Evolutionary conservation across 805 yeast genomes (phyloP).

Genomic region (Wickerhamomyces hampshirensis): DNA sequence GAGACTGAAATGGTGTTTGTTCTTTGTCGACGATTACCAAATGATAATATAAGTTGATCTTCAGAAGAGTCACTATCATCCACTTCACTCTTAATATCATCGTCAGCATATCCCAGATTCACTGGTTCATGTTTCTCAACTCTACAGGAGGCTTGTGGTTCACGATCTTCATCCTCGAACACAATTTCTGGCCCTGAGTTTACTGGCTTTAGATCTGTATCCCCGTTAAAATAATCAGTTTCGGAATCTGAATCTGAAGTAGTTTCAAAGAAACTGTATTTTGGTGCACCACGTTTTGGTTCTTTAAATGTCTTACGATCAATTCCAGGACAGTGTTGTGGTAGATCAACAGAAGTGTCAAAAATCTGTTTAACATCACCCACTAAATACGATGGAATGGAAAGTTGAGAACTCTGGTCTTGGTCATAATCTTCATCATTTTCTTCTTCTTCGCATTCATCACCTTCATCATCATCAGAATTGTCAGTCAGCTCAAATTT

Average conservation of each 20-base stretch:
- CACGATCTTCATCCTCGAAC: slow-evolving; percentile 15
- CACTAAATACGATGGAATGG: slow-evolving; percentile 15
- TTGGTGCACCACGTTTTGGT: slow-evolving; percentile 17
- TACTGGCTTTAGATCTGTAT: neutral
- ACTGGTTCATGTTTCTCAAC: slow-evolving; percentile 5
- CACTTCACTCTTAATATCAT: slow-evolving; percentile 25
- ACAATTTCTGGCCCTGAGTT: slow-evolving; percentile 14
- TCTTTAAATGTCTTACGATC: slow-evolving; percentile 1
- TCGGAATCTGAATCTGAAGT: slow-evolving; percentile 13
- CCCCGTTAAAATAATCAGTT: neutral
- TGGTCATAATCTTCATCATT: slow-evolving; percentile 7
- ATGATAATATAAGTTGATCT: slow-evolving; percentile 8
- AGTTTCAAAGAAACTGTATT: slow-evolving; percentile 22
- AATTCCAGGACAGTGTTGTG: neutral
- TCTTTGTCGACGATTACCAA: slow-evolving; percentile 1
- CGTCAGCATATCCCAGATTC: slow-evolving; percentile 6
- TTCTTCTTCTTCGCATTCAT: slow-evolving; percentile 4
- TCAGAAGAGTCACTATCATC: slow-evolving; percentile 24
- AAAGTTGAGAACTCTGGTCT: slow-evolving; percentile 11
- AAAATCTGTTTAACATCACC: slow-evolving; percentile 5
- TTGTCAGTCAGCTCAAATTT: neutral
- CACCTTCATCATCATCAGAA: slow-evolving; percentile 9
- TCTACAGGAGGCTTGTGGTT: neutral
- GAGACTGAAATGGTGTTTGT: slow-evolving; percentile 33
- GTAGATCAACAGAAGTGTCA: neutral